Conservation (phyloP, 2,329 filamentous ascomycete genomes). For the Furcasterigmium sp. region DNA sequence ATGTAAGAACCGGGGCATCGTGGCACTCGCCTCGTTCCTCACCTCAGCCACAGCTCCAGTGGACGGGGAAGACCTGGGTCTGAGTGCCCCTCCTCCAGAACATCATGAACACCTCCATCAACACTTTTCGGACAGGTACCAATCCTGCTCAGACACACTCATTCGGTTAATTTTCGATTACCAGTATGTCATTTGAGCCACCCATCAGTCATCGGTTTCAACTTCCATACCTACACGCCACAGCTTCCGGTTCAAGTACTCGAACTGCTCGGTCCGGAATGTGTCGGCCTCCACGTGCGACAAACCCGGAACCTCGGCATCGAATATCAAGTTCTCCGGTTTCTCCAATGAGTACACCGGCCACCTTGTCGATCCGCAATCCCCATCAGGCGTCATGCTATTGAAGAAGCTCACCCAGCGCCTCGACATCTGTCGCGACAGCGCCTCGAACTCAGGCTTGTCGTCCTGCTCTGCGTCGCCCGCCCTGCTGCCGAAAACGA, state of each 20-base stretch:
- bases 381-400: slow-evolving; percentile 34
- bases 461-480: slow-evolving; percentile 40
- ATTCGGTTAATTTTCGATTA: too few species aligned
- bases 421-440: slow-evolving; percentile 34
- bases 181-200: too few species aligned
- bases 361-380: slow-evolving; percentile 24
- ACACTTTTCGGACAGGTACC: too few species aligned
- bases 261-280: neutral
- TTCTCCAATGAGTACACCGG: slow-evolving; percentile 34
- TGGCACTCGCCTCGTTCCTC: too few species aligned
- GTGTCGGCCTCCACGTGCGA: neutral
- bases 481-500: slow-evolving; percentile 21
- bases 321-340: slow-evolving; percentile 47
- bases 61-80: too few species aligned
- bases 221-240: neutral
- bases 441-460: too few species aligned
- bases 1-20: too few species aligned
- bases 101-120: too few species aligned
- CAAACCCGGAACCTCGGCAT: slow-evolving; percentile 12
- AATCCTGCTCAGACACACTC: too few species aligned
- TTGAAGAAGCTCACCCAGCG: slow-evolving; percentile 48
- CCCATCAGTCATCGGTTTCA: too few species aligned
- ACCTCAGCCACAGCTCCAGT: too few species aligned
- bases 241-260: neutral
- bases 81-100: too few species aligned